Evolutionary conservation across 139 green algal species (phyloP).

Genomic region (Yamagishiella unicocca): DNA sequence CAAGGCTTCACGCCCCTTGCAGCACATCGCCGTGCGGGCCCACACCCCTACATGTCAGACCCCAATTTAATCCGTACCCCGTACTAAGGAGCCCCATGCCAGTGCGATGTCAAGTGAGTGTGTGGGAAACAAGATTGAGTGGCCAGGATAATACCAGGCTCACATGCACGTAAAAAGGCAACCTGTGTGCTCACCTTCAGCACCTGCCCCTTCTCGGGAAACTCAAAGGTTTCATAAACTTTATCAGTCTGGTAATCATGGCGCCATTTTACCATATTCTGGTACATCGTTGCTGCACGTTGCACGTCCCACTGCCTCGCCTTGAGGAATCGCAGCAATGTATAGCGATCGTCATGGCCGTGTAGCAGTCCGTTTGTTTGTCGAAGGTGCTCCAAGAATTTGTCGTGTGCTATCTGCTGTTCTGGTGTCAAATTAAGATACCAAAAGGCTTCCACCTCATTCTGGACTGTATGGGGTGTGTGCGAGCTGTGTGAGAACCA

Average conservation of each 20-base stretch:
- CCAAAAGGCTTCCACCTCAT: constrained; percentile 49
- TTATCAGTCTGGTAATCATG: constrained; percentile 27
- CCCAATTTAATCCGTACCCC: too few relatives aligned
- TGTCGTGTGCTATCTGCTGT: constrained; percentile 32
- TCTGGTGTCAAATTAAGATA: constrained; percentile 50
- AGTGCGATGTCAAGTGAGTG: too few relatives aligned
- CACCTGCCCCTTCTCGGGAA: constrained; percentile 1
- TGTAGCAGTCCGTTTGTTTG: background rate
- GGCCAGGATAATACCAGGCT: too few relatives aligned
- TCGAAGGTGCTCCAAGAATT: constrained; percentile 20
- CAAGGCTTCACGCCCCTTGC: too few relatives aligned
- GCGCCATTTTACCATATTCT: constrained; percentile 56
- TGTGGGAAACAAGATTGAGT: too few relatives aligned
- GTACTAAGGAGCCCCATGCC: too few relatives aligned
- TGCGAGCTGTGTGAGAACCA: constrained; percentile 3
- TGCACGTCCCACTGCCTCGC: constrained; percentile 46
- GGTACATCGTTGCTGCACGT: constrained; percentile 43
- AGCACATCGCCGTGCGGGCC: too few relatives aligned
- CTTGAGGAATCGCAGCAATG: constrained; percentile 56
- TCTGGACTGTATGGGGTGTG: constrained; percentile 10
- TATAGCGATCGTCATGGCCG: constrained; percentile 50
- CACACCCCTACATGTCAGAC: too few relatives aligned
- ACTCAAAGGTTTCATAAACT: constrained; percentile 10
- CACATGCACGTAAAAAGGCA: too few relatives aligned
- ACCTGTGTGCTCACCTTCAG: constrained; percentile 30